Evolutionary conservation across 2,329 filamentous ascomycete species (phyloP).

Genomic region (Penicillium sp.): DNA sequence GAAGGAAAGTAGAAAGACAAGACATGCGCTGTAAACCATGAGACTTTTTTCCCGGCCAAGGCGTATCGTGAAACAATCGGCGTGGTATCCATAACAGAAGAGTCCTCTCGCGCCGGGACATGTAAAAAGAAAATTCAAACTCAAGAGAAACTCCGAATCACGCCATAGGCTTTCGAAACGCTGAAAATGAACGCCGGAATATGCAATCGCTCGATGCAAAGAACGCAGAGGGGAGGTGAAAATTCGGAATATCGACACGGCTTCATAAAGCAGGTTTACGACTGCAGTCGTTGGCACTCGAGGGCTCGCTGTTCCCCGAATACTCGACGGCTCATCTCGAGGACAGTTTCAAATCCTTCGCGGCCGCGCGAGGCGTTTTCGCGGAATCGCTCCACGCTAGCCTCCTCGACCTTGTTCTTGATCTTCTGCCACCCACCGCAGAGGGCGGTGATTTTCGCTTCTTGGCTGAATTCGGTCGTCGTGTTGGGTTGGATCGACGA

Average conservation of each 20-base stretch:
- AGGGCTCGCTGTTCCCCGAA: conserved; percentile 85
- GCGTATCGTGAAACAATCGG: conserved; percentile 3
- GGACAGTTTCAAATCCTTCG: conserved; percentile 91
- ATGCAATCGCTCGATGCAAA: conserved; percentile 34
- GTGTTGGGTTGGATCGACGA: conserved; percentile 47
- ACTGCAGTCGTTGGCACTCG: conserved; percentile 45
- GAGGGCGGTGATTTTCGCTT: conserved; percentile 87
- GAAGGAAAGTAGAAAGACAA: neutral
- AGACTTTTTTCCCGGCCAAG: conserved; percentile 11
- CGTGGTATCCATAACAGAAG: conserved; percentile 7
- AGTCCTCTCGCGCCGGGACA: neutral
- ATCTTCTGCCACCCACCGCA: conserved; percentile 97
- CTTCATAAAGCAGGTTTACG: conserved; percentile 12
- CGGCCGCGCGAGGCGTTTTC: conserved; percentile 89
- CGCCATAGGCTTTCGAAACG: conserved; percentile 24
- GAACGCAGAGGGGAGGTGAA: conserved; percentile 10
- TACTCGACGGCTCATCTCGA: conserved; percentile 87
- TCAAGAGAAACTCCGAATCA: conserved; percentile 23
- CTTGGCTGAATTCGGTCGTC: conserved; percentile 80
- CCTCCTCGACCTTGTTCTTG: conserved; percentile 93
- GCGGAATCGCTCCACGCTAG: conserved; percentile 80
- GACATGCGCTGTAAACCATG: conserved; percentile 9
- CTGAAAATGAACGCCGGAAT: conserved; percentile 25
- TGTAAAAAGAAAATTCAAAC: conserved; percentile 1
- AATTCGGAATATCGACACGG: conserved; percentile 5